Evolutionary conservation across 139 green algal species (phyloP).

Genomic region (Chlorella vulgaris): DNA sequence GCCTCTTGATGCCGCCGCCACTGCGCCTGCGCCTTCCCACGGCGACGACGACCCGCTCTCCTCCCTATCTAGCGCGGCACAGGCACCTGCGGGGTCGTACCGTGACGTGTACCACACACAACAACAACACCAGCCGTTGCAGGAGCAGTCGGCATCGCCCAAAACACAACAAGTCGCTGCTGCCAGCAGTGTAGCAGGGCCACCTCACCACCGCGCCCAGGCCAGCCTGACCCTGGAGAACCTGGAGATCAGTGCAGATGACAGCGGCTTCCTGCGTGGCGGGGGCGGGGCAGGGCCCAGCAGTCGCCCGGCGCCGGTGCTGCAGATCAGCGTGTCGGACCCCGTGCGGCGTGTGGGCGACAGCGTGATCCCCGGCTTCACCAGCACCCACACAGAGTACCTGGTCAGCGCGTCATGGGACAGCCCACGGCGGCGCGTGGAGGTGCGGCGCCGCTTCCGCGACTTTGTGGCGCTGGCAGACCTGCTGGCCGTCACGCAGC

Average conservation of each 20-base stretch:
- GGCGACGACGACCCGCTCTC: background rate
- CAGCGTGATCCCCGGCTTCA: constrained; percentile 50
- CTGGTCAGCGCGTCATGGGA: constrained; percentile 21
- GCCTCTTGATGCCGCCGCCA: background rate
- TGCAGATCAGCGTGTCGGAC: constrained; percentile 70
- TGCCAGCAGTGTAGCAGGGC: constrained; percentile 5
- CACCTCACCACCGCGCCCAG: background rate
- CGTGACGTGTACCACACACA: background rate
- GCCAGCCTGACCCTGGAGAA: constrained; percentile 11
- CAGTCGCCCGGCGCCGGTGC: background rate
- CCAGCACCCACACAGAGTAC: constrained; percentile 42
- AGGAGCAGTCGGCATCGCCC: background rate
- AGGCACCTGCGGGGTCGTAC: background rate
- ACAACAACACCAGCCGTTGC: background rate
- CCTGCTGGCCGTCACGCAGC: constrained; percentile 71
- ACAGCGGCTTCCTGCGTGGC: background rate
- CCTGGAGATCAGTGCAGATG: constrained; percentile 10
- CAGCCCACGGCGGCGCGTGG: constrained; percentile 72
- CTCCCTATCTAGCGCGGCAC: background rate
- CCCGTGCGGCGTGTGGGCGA: constrained; percentile 59
- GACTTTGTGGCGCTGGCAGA: constrained; percentile 86
- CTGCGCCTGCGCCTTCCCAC: background rate
- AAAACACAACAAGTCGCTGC: background rate
- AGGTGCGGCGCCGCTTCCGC: constrained; percentile 77
- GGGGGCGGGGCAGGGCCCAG: background rate